Percentiles rank a stretch among this genome's conserved stretches.
phyloP scores from a whole-genome alignment of 1,284 basidiomycete genomes.

The Sparassis latifolia region DNA sequence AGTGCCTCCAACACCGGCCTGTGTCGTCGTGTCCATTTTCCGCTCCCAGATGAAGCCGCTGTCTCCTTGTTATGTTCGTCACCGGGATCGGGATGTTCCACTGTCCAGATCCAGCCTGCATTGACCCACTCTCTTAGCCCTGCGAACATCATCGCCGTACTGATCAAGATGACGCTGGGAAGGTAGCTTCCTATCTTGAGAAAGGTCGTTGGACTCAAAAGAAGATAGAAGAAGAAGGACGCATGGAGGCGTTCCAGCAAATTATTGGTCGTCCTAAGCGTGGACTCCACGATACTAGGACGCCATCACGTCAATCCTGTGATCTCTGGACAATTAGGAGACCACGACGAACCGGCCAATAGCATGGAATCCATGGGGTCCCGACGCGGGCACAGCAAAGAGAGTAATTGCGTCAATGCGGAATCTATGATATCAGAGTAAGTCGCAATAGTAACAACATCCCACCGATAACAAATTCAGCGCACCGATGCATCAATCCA shows the following conservation, averaged over 20 bases:
- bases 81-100: conserved; percentile 18
- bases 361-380: conserved; percentile 93
- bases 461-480: not conserved
- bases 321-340: conserved; percentile 37
- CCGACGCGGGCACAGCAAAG: conserved; percentile 80
- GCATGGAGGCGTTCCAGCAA: conserved; percentile 91
- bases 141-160: conserved; percentile 75
- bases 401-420: conserved; percentile 93
- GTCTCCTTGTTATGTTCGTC: conserved; percentile 18
- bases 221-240: conserved; percentile 92
- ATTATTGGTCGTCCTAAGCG: conserved; percentile 86
- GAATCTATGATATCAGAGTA: conserved; percentile 39
- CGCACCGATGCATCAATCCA: conserved; percentile 71
- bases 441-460: not conserved
- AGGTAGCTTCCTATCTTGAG: conserved; percentile 87
- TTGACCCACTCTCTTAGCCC: conserved; percentile 71
- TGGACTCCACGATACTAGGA: conserved; percentile 73
- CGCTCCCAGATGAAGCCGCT: not conserved
- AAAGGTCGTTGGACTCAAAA: conserved; percentile 72
- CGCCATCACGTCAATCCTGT: conserved; percentile 64
- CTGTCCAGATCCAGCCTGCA: conserved; percentile 45
- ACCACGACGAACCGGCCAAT: conserved; percentile 62
- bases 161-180: conserved; percentile 78
- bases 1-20: conserved; percentile 48
- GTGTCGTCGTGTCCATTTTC: conserved; percentile 29